Percentiles rank a stretch among this genome's conserved stretches.
Evolutionary conservation across 306 rosid genomes (phyloP).

Genomic region (Notholithocarpus densiflorus): DNA sequence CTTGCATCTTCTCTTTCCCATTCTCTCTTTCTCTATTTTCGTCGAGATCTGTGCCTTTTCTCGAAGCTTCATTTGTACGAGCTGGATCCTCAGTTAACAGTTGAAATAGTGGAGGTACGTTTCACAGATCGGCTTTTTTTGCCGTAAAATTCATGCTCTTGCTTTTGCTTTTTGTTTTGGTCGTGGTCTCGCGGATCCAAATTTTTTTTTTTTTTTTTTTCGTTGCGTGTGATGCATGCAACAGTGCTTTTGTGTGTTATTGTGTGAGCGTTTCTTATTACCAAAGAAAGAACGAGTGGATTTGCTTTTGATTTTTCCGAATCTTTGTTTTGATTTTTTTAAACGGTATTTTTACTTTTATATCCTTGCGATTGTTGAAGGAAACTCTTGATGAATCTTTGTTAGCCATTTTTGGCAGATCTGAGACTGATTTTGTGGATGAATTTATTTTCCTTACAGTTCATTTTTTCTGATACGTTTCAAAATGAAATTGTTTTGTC

Average conservation of each 20-base stretch:
- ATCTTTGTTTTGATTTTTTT: neutral
- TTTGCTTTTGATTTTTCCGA: neutral
- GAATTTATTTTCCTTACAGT: slow-evolving; percentile 1
- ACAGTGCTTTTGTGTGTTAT: neutral
- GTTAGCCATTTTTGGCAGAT: slow-evolving; percentile 26
- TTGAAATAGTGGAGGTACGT: slow-evolving; percentile 33
- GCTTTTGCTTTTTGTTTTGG: neutral
- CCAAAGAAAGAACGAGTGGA: neutral
- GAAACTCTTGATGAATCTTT: slow-evolving; percentile 3
- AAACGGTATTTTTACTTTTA: neutral
- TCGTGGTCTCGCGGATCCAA: slow-evolving; percentile 19
- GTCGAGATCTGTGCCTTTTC: slow-evolving; percentile 43
- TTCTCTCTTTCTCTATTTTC: neutral
- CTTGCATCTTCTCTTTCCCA: no score
- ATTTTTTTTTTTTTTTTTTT: neutral
- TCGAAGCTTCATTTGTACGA: neutral
- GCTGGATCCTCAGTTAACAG: neutral
- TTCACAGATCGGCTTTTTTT: neutral
- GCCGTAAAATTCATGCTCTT: slow-evolving; percentile 10
- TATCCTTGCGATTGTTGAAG: slow-evolving; percentile 1
- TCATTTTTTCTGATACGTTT: neutral
- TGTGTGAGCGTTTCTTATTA: neutral
- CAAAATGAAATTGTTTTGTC: neutral
- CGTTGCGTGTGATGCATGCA: neutral
- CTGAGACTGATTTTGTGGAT: slow-evolving; percentile 16